These are phyloP conservation scores for Rutstroemia sp. DNA, from an alignment of 2,329 filamentous ascomycete species.

Conservation along the genomic window DNA sequence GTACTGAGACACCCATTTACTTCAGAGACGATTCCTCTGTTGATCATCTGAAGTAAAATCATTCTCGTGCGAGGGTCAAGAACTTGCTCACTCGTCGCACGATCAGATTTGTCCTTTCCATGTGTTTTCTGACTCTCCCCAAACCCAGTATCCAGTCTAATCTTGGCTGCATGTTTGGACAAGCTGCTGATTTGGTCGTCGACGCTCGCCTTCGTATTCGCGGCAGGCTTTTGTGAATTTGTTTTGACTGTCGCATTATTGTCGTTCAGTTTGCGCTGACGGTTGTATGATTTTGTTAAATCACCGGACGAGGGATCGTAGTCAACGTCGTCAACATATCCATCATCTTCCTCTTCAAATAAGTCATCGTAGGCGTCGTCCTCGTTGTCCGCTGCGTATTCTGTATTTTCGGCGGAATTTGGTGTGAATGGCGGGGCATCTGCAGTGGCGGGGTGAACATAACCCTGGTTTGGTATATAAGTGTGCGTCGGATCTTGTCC, in stretches of 20 bases:
- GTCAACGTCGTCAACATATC: slow-evolving; percentile 49
- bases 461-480: slow-evolving; percentile 42
- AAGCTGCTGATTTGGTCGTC: slow-evolving; percentile 87
- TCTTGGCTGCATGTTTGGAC: slow-evolving; percentile 76
- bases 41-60: slow-evolving; percentile 94
- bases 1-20: slow-evolving; percentile 94
- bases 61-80: slow-evolving; percentile 89
- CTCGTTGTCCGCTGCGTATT: slow-evolving; percentile 31
- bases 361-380: slow-evolving; percentile 39
- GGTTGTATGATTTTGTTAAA: slow-evolving; percentile 77
- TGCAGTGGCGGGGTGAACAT: slow-evolving; percentile 33
- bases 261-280: slow-evolving; percentile 62
- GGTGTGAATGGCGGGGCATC: slow-evolving; percentile 28
- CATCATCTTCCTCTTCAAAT: slow-evolving; percentile 54
- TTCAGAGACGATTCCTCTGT: slow-evolving; percentile 79
- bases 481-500: slow-evolving; percentile 39
- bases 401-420: slow-evolving; percentile 24
- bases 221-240: slow-evolving; percentile 70
- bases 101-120: slow-evolving; percentile 82
- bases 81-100: slow-evolving; percentile 91
- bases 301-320: slow-evolving; percentile 55
- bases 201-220: slow-evolving; percentile 71
- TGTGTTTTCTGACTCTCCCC: slow-evolving; percentile 47
- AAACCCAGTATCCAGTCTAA: slow-evolving; percentile 59
- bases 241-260: slow-evolving; percentile 45